phyloP scores from a whole-genome alignment of 805 yeast species.

The Starmerella scarabaei region DNA sequence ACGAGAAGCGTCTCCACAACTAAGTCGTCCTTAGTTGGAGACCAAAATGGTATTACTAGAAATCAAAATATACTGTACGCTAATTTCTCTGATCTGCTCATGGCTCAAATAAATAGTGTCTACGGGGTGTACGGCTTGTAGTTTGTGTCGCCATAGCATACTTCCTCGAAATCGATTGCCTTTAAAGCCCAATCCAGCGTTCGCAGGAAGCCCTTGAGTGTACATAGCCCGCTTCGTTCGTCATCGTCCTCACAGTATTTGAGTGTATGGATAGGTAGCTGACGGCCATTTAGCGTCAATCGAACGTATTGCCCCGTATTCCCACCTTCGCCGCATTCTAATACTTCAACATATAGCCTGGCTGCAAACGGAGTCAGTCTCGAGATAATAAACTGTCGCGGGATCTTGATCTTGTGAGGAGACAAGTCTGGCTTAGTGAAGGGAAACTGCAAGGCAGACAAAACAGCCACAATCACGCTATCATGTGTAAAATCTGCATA shows the following conservation, averaged over 20 bases:
- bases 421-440: slow-evolving; percentile 33
- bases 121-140: slow-evolving; percentile 5
- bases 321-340: slow-evolving; percentile 25
- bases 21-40: too few relatives aligned
- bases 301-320: slow-evolving; percentile 22
- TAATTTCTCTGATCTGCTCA: too few relatives aligned
- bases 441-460: slow-evolving; percentile 50
- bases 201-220: slow-evolving; percentile 22
- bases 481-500: slow-evolving; percentile 70
- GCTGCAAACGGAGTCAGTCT: slow-evolving; percentile 34
- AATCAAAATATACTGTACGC: too few relatives aligned
- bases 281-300: slow-evolving; percentile 29
- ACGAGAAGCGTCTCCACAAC: slow-evolving; percentile 93
- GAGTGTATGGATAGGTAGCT: slow-evolving; percentile 28
- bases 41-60: too few relatives aligned
- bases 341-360: slow-evolving; percentile 29
- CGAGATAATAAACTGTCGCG: slow-evolving; percentile 30
- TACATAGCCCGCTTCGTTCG: slow-evolving; percentile 26
- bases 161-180: slow-evolving; percentile 23
- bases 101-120: background rate
- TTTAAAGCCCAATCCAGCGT: slow-evolving; percentile 23
- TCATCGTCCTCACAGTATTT: slow-evolving; percentile 25
- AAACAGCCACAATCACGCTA: slow-evolving; percentile 46
- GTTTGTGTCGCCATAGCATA: slow-evolving; percentile 22
- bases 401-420: slow-evolving; percentile 32